Percentiles rank a stretch among this genome's conserved stretches.
These are phyloP conservation scores for Zygoascus tannicola DNA, from an alignment of 805 yeast genomes.

Conservation along the genomic window DNA sequence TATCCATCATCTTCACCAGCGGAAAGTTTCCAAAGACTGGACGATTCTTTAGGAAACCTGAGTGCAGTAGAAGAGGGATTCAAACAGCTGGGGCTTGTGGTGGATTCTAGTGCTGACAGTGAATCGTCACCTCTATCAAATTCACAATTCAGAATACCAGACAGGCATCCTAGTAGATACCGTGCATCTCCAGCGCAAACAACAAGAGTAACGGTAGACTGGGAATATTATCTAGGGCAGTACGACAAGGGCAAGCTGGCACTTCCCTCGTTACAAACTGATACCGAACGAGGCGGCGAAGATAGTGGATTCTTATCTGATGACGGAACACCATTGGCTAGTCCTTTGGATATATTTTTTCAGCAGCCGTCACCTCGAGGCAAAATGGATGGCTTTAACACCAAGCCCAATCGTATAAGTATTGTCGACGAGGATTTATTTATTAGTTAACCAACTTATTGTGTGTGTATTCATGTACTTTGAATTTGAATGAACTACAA, in stretches of 20 bases:
- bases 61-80: background rate
- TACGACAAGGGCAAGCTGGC: background rate
- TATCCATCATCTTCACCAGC: background rate
- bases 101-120: no score
- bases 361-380: no score
- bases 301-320: background rate
- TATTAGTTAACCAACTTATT: no score
- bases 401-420: no score
- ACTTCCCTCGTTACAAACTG: background rate
- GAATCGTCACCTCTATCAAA: background rate
- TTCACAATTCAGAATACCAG: background rate
- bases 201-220: background rate
- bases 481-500: no score
- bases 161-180: background rate
- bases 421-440: no score
- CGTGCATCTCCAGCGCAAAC: no score
- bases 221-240: constrained; percentile 2
- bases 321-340: background rate
- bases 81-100: background rate
- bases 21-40: background rate
- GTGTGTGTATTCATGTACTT: no score
- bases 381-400: no score
- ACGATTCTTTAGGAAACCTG: background rate
- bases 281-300: background rate
- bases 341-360: background rate